These are phyloP conservation scores for Cladosporium sp. DNA, from an alignment of 2,329 filamentous ascomycete genomes.

Conservation along the genomic window DNA sequence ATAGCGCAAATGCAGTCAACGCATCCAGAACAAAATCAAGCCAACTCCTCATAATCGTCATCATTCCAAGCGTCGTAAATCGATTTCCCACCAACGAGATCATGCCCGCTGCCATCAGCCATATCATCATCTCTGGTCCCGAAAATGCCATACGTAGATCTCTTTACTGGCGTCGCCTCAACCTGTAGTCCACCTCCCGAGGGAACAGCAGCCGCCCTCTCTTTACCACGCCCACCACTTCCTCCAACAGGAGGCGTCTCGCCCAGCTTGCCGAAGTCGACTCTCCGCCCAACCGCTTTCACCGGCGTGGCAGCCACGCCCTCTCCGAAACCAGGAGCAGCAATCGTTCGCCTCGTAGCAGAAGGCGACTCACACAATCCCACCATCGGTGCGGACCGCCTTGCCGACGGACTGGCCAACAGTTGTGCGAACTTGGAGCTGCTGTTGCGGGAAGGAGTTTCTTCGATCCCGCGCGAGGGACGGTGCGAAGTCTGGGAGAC, in stretches of 20 bases:
- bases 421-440: neutral
- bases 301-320: conserved; percentile 16
- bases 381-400: neutral
- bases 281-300: neutral
- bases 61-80: conserved; percentile 38
- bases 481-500: conserved; percentile 4
- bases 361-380: conserved; percentile 19
- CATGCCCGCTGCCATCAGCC: conserved; percentile 6
- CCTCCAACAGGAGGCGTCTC: neutral
- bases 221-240: neutral
- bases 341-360: conserved; percentile 8
- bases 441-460: conserved; percentile 39
- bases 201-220: neutral
- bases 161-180: conserved; percentile 14
- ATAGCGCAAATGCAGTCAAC: neutral
- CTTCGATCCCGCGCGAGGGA: conserved; percentile 30
- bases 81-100: neutral
- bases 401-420: neutral
- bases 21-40: conserved; percentile 12
- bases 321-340: neutral
- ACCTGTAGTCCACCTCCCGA: neutral
- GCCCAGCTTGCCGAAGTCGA: neutral
- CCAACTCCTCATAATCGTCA: conserved; percentile 36
- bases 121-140: conserved; percentile 9
- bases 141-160: neutral